Conservation (phyloP, 2,329 filamentous ascomycete genomes). For the Chaetomium olivaceum region DNA sequence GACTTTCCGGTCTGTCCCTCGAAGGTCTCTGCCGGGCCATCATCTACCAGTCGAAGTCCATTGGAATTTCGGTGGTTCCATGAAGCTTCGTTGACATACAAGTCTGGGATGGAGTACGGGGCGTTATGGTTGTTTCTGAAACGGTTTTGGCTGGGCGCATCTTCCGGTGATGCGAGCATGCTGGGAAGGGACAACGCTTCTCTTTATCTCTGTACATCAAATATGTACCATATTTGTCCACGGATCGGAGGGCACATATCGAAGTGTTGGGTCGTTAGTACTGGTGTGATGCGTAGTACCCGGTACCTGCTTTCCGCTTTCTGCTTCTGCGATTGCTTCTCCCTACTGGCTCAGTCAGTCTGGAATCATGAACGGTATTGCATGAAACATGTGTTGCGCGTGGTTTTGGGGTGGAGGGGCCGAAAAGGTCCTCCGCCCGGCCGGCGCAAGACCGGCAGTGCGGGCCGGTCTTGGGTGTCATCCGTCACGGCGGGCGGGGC, state of each 20-base stretch:
- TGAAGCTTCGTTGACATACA: conserved; percentile 38
- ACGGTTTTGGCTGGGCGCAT: conserved; percentile 14
- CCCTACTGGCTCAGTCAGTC: not conserved
- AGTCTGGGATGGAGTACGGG: conserved; percentile 15
- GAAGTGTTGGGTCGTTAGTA: not conserved
- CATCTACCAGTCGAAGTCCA: conserved; percentile 73
- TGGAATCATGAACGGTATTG: not conserved
- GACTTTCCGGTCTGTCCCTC: conserved; percentile 69
- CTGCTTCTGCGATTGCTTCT: too few species aligned
- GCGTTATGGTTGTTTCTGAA: conserved; percentile 31
- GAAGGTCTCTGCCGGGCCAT: conserved; percentile 72
- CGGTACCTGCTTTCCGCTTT: not conserved
- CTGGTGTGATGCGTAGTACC: not conserved
- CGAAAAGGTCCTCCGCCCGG: not conserved
- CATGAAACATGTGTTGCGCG: not conserved
- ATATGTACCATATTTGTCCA: conserved; percentile 13
- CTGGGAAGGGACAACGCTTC: not conserved
- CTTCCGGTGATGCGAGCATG: not conserved
- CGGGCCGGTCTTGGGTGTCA: conserved; percentile 5
- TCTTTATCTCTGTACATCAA: conserved; percentile 15
- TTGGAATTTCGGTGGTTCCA: conserved; percentile 71
- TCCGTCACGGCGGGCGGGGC: not conserved
- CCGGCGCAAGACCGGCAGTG: not conserved
- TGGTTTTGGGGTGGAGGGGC: not conserved
- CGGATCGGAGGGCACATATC: not conserved